Evolutionary conservation across 768 basidiomycete genomes (phyloP), one percentile per base, ranked within the genome.

Genomic region (Paxillus ammoniavirescens): DNA sequence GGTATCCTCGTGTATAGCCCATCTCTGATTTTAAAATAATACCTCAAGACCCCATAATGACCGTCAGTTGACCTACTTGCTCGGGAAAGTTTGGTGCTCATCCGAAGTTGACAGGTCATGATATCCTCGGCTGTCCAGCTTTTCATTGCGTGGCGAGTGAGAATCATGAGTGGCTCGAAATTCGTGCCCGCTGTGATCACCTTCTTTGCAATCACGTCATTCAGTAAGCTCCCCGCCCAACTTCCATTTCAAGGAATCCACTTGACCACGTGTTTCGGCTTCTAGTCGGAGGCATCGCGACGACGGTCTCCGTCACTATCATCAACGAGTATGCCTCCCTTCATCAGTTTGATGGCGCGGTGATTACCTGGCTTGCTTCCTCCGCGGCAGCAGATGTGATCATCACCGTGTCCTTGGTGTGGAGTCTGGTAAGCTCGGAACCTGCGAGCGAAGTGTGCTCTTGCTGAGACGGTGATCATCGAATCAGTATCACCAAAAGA

Each of bases 61-160:
- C 78, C 10, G 77, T 79, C 17, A 56, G 69, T 56, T 5, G 17
- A 42, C 9, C 41, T 5, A 42, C 2, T 1, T 8, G 0, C 13
- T 13, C 28, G 28, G 28, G 28, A 30, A 30, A 30, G 28, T 30
- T 28, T 5, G 28, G 28, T 30, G 28, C 8, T 30, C 8, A 30
- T 30, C 28, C 8, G 28, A 30, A 30, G 28, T 30, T 30, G 5
- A 1, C 8, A 30, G 28, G 28, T 30, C 28, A 30, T 30, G 28
- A 30, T 30, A 5, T 30, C 75, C 1, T 55, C 69, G 5, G 58
- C 73, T 12, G 78, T 79, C 6, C 79, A 81, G 49, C 53, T 75
- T 5, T 82, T 81, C 59, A 79, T 78, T 43, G 75, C 76, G 5
- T 75, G 73, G 73, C 65, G 75, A 21, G 71, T 76, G 17, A 71